phyloP scores from a whole-genome alignment of 371 early-diverging fungal species.

The Fennellomyces sp. region DNA sequence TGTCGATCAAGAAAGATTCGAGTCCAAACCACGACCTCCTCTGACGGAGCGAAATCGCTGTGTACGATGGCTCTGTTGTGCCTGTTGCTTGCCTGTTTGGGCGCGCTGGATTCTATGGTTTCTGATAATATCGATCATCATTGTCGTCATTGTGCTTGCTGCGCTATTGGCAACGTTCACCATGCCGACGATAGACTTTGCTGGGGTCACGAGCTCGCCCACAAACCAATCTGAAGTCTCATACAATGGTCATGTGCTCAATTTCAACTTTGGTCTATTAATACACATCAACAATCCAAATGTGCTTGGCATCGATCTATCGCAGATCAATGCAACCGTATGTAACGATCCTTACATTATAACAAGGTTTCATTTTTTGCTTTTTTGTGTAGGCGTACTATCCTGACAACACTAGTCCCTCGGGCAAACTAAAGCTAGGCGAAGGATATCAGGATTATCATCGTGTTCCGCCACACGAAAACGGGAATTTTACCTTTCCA shows the following conservation, averaged over 20 bases:
- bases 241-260: constrained; percentile 14
- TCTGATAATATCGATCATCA: constrained; percentile 25
- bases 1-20: not conserved
- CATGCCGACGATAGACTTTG: constrained; percentile 26
- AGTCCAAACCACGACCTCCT: not conserved
- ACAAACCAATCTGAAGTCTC: constrained; percentile 9
- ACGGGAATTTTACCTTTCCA: constrained; percentile 34
- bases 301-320: constrained; percentile 39
- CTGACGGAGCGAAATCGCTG: constrained; percentile 23
- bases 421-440: constrained; percentile 31
- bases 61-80: constrained; percentile 26
- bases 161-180: constrained; percentile 26
- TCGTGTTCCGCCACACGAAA: constrained; percentile 30
- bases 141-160: constrained; percentile 24
- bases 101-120: constrained; percentile 26
- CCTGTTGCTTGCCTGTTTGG: constrained; percentile 31
- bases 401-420: constrained; percentile 11
- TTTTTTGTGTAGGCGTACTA: constrained; percentile 44
- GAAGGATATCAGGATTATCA: constrained; percentile 35
- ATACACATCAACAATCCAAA: constrained; percentile 49
- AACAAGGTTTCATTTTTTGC: not conserved
- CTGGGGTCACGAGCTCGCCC: constrained; percentile 8
- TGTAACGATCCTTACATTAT: constrained; percentile 11
- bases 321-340: constrained; percentile 45
- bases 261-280: constrained; percentile 22